These are phyloP conservation scores for Boletus sp. DNA, from an alignment of 768 basidiomycete species.

Conservation along the genomic window DNA sequence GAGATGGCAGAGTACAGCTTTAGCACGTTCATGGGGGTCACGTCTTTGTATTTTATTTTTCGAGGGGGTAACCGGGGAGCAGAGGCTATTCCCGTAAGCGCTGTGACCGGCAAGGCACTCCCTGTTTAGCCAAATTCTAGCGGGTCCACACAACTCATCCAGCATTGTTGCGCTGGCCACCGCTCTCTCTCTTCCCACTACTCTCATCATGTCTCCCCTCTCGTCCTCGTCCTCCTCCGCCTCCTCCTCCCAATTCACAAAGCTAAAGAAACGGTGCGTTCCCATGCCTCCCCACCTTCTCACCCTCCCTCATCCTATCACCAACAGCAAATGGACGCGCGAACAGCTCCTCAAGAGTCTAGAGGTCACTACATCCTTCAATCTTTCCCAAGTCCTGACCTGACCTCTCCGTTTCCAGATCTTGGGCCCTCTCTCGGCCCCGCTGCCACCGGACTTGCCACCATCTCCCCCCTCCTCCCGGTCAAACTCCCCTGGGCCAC, in stretches of 20 bases:
- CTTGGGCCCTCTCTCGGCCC: constrained; percentile 38
- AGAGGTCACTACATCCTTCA: constrained; percentile 32
- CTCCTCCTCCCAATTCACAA: constrained; percentile 20
- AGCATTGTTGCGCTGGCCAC: constrained; percentile 44
- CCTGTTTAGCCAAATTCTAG: constrained; percentile 35
- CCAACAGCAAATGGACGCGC: constrained; percentile 32
- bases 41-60: constrained; percentile 7
- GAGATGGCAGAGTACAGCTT: not conserved
- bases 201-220: constrained; percentile 35
- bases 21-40: not conserved
- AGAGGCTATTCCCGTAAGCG: constrained; percentile 28
- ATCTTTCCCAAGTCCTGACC: constrained; percentile 18
- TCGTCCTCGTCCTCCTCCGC: constrained; percentile 29
- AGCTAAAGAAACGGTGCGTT: constrained; percentile 36
- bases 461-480: constrained; percentile 47
- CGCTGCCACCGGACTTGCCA: constrained; percentile 45
- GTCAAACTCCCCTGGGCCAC: constrained; percentile 39
- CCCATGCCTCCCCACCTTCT: constrained; percentile 5
- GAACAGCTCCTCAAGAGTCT: constrained; percentile 41
- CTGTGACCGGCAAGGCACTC: constrained; percentile 38
- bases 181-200: constrained; percentile 39
- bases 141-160: constrained; percentile 33
- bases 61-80: not conserved
- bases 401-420: constrained; percentile 30
- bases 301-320: constrained; percentile 28